phyloP scores from a whole-genome alignment of 805 yeast species.

The Naumovozyma baii region DNA sequence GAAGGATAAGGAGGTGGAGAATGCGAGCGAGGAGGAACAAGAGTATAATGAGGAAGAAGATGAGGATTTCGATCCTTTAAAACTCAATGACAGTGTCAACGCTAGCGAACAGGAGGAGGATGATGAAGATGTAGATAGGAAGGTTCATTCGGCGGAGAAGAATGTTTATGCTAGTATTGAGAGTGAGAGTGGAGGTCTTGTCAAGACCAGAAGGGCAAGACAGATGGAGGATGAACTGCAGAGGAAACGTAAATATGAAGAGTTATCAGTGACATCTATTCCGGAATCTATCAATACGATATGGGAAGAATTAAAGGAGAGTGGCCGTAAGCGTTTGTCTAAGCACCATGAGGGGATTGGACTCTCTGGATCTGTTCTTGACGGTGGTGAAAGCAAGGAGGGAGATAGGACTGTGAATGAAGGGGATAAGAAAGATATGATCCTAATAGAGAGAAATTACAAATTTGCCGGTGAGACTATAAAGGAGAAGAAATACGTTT shows the following conservation, averaged over 20 bases:
- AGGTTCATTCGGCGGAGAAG: constrained; percentile 23
- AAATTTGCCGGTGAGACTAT: constrained; percentile 83
- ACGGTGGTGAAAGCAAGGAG: constrained; percentile 6
- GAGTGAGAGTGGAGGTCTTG: constrained; percentile 49
- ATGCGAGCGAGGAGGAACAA: constrained; percentile 10
- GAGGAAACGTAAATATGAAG: constrained; percentile 26
- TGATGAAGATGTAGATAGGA: constrained; percentile 27
- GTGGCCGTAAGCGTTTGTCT: constrained; percentile 21
- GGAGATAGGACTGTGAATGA: constrained; percentile 3
- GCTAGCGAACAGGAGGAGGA: no score
- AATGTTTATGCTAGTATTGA: constrained; percentile 43
- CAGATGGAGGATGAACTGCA: constrained; percentile 31
- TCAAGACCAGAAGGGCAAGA: constrained; percentile 62
- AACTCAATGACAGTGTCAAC: constrained; percentile 3
- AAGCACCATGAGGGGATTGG: constrained; percentile 7
- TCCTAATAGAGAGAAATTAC: constrained; percentile 67
- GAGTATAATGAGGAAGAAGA: constrained; percentile 31
- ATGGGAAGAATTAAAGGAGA: constrained; percentile 45
- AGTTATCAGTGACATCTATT: constrained; percentile 10
- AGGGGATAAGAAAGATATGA: constrained; percentile 33
- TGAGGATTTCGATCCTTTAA: constrained; percentile 31
- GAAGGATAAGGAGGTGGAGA: neutral
- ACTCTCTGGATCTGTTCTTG: constrained; percentile 19
- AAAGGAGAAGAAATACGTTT: constrained; percentile 71
- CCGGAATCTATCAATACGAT: constrained; percentile 41